These are phyloP conservation scores for Lithohypha guttulata DNA, from an alignment of 2,329 filamentous ascomycete genomes.

Conservation along the genomic window DNA sequence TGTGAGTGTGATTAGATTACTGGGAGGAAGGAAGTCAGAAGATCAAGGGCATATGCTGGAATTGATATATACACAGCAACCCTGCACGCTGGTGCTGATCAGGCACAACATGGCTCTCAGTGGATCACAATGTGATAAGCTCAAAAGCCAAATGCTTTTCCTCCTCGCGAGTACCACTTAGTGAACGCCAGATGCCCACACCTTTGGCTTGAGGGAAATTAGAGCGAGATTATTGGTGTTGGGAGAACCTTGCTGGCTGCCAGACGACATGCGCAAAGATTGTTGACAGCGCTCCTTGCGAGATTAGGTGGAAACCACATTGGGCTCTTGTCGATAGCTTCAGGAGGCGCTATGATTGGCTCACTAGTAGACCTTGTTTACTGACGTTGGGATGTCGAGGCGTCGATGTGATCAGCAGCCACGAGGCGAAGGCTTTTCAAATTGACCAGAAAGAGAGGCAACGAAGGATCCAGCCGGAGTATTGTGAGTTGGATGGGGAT, in stretches of 20 bases:
- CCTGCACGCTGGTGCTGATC: neutral
- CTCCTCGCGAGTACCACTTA: neutral
- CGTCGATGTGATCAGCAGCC: neutral
- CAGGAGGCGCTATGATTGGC: constrained; percentile 2
- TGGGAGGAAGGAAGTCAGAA: constrained; percentile 1
- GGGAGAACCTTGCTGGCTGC: neutral
- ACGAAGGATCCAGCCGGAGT: neutral
- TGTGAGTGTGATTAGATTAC: constrained; percentile 5
- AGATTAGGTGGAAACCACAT: constrained; percentile 3
- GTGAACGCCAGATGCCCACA: neutral
- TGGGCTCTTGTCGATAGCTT: constrained; percentile 1
- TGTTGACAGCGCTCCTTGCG: neutral
- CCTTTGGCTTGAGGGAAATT: constrained; percentile 5
- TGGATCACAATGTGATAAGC: constrained; percentile 1
- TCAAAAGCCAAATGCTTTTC: constrained; percentile 1
- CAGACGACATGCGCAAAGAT: neutral
- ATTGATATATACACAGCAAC: constrained; percentile 7
- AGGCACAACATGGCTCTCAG: neutral
- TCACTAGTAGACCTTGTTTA: neutral
- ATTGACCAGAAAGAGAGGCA: neutral
- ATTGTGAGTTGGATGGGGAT: neutral
- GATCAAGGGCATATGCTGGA: neutral
- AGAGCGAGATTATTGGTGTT: constrained; percentile 9
- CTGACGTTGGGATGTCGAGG: neutral
- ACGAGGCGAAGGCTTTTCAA: neutral